These are phyloP conservation scores for Aspergillus chevalieri DNA, from an alignment of 2,329 filamentous ascomycete genomes.

Conservation along the genomic window DNA sequence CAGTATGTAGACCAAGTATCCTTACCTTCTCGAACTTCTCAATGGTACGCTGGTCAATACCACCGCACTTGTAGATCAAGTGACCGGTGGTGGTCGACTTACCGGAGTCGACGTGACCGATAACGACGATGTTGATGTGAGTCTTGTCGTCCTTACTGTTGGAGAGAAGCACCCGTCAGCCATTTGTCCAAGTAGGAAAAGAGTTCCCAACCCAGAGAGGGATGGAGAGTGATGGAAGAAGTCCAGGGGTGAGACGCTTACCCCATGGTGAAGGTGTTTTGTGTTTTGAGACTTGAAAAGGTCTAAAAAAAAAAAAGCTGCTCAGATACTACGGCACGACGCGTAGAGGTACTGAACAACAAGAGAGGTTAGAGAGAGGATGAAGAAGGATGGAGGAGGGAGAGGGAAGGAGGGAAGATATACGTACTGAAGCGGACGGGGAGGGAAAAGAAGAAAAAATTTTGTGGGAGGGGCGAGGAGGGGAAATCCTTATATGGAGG, in stretches of 20 bases:
- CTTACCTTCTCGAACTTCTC: constrained; percentile 99
- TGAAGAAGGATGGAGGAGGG: constrained; percentile 18
- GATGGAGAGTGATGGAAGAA: too few relatives aligned
- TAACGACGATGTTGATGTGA: constrained; percentile 98
- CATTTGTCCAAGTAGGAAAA: background rate
- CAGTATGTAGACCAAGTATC: background rate
- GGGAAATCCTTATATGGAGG: constrained; percentile 45
- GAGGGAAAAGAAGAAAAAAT: constrained; percentile 30
- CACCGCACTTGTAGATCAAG: constrained; percentile 99
- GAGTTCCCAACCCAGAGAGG: background rate
- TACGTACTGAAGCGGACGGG: constrained; percentile 44
- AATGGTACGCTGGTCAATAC: constrained; percentile 99
- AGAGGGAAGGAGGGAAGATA: constrained; percentile 24
- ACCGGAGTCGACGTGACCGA: constrained; percentile 99
- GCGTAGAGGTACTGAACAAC: constrained; percentile 46
- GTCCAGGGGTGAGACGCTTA: constrained; percentile 31
- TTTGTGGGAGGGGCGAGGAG: constrained; percentile 36
- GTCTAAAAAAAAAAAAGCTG: constrained; percentile 31
- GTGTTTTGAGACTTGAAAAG: constrained; percentile 44
- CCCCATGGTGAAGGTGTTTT: constrained; percentile 56
- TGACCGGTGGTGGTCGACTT: constrained; percentile 96
- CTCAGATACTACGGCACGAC: constrained; percentile 47
- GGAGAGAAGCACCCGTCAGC: constrained; percentile 4
- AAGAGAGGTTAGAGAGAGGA: constrained; percentile 17
- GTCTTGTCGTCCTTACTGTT: constrained; percentile 87